A percentile compares a stretch with the other conserved stretches of the same genome.
Evolutionary conservation across 176 grass and related monocot species (phyloP).

Genomic region (Pontederia paniculata): DNA sequence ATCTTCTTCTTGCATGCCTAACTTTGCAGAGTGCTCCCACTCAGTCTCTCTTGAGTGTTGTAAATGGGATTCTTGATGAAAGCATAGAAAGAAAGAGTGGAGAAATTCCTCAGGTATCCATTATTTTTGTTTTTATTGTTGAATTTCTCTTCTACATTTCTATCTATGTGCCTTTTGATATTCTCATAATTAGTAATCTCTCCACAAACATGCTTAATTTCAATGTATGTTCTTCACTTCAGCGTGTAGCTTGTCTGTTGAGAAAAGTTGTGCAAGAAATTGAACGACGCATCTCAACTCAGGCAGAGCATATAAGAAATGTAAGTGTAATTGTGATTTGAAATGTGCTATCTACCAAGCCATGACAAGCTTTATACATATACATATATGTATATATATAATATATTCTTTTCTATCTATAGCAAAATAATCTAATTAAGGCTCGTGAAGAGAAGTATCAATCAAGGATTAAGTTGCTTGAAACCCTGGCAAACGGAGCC

Average conservation of each 20-base stretch:
- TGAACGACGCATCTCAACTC: slow-evolving; percentile 49
- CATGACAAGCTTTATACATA: too few species aligned
- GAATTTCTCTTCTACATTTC: background rate
- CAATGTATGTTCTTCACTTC: slow-evolving; percentile 2
- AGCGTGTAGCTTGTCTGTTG: slow-evolving; percentile 43
- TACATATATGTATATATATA: slow-evolving; percentile 5
- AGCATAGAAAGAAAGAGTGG: slow-evolving; percentile 51
- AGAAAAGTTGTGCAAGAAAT: slow-evolving; percentile 57
- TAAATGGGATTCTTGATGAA: slow-evolving; percentile 48
- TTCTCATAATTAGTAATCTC: background rate
- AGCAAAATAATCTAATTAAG: slow-evolving; percentile 75
- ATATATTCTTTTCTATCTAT: slow-evolving; percentile 24
- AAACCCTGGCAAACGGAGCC: slow-evolving; percentile 35
- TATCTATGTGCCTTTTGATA: background rate
- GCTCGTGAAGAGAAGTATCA: slow-evolving; percentile 72
- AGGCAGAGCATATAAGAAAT: slow-evolving; percentile 66
- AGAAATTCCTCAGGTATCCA: slow-evolving; percentile 66
- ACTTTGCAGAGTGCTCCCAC: slow-evolving; percentile 54
- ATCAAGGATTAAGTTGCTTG: slow-evolving; percentile 58
- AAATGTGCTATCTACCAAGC: too few species aligned
- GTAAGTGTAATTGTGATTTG: slow-evolving; percentile 22
- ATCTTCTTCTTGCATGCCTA: background rate
- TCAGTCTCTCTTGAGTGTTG: slow-evolving; percentile 61
- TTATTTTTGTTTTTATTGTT: slow-evolving; percentile 2
- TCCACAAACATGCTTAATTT: slow-evolving; percentile 4